Evolutionary conservation across 768 basidiomycete species (phyloP), one percentile per base, ranked within the genome.

Genomic region (Mycena belliarum): DNA sequence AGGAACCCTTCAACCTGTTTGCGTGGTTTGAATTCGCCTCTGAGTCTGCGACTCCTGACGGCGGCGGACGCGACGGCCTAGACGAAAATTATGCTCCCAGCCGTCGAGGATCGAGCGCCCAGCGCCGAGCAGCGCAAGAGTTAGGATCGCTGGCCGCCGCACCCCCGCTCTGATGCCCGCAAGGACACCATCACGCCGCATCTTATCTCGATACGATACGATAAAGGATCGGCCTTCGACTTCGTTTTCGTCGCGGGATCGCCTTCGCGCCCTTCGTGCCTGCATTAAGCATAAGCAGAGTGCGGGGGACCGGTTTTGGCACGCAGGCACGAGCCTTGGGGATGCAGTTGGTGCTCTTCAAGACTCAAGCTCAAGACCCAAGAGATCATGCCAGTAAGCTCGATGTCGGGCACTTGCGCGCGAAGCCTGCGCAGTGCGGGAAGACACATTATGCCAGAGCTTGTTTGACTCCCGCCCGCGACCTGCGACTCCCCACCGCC

Each of bases 141-240:
- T 16, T 35, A n/a, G 12, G 6, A 28, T 37, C 25, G 23, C 28
- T 26, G 56, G 56, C 35, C 45, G 44, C 37, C 29, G 11, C 44
- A 51, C 18, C 21, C 44, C 57, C 49, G 28, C 50, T 58, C 45
- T 58, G 57, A 58, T 58, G 45, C 29, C 57, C 57, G 45, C 48
- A 25, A 23, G 38, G 26, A 41, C 20, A 49, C 33, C 7, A n/a
- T n/a, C n/a, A n/a, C n/a, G 14, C 33, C 24, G 33, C 18, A 26
- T 23, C 37, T 26, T 38, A 18, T 47, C 55, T 47, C 29, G 32
- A 52, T 28, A 16, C n/a, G n/a, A n/a, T n/a, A n/a, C n/a, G n/a
- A n/a, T n/a, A n/a, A 32, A 20, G 23, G 18, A 51, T 46, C 37
- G 40, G 21, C 33, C 49, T 57, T 57, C 55, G 16, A 33, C 51